Percentiles rank a stretch among this genome's conserved stretches.
phyloP scores from a whole-genome alignment of 345 rosid species.

The Erucastrum elatum region DNA sequence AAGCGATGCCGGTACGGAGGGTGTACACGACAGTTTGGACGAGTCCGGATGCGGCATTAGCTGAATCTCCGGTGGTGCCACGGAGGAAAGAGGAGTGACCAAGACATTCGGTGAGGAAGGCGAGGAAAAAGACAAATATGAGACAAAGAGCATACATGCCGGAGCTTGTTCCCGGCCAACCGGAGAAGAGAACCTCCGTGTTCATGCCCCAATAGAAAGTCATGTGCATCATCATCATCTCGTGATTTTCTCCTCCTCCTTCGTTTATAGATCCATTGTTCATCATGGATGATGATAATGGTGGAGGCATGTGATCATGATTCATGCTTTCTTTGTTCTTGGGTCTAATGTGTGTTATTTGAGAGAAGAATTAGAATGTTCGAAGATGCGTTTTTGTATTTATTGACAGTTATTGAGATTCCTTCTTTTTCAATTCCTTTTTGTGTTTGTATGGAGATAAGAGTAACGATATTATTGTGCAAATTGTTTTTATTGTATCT shows the following conservation, averaged over 20 bases:
- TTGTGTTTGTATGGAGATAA: conserved; percentile 28
- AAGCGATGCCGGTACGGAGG: conserved; percentile 57
- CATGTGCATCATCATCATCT: conserved; percentile 43
- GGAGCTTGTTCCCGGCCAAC: conserved; percentile 74
- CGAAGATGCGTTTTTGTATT: background rate
- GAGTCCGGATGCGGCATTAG: conserved; percentile 49
- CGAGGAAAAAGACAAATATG: conserved; percentile 57
- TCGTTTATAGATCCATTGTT: conserved; percentile 40
- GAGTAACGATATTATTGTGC: conserved; percentile 12
- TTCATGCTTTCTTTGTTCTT: conserved; percentile 30
- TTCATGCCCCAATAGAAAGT: conserved; percentile 76
- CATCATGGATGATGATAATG: conserved; percentile 38
- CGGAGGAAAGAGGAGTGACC: conserved; percentile 33
- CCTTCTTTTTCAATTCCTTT: background rate
- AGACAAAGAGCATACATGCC: conserved; percentile 74
- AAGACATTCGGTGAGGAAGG: conserved; percentile 61
- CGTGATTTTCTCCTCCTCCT: conserved; percentile 16
- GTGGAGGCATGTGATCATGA: conserved; percentile 27
- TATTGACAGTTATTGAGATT: conserved; percentile 2
- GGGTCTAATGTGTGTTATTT: conserved; percentile 15
- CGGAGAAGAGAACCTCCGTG: conserved; percentile 60
- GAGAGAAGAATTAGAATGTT: conserved; percentile 10
- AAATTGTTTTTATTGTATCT: background rate
- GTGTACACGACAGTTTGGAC: conserved; percentile 54
- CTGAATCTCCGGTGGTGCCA: conserved; percentile 46